These are phyloP conservation scores for Oryza glumipatula DNA, from an alignment of 176 grass and related monocot genomes.

Conservation along the genomic window DNA sequence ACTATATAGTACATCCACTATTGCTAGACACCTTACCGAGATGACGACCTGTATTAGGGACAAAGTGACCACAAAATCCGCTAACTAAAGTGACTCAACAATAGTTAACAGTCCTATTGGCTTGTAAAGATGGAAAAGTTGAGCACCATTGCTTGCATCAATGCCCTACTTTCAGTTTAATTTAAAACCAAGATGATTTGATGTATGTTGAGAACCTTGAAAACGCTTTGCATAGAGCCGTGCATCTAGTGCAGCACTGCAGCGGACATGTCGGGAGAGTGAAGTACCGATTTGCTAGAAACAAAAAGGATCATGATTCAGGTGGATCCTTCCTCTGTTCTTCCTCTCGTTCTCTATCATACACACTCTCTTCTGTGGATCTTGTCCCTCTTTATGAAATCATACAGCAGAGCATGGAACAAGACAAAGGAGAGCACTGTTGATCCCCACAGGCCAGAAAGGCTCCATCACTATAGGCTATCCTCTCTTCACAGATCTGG, in stretches of 20 bases:
- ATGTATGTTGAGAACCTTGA: background rate
- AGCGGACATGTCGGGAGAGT: slow-evolving; percentile 46
- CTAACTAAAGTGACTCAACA: slow-evolving; percentile 31
- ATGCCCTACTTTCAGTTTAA: background rate
- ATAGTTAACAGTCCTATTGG: background rate
- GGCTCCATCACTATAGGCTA: slow-evolving; percentile 39
- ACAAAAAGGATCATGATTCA: slow-evolving; percentile 9
- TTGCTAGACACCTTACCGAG: slow-evolving; percentile 31
- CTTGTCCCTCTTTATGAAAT: slow-evolving; percentile 44
- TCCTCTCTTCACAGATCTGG: slow-evolving; percentile 52
- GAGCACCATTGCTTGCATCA: background rate
- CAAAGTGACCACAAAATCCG: slow-evolving; percentile 45
- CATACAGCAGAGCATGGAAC: slow-evolving; percentile 50
- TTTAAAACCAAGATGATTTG: background rate
- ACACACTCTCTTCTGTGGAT: slow-evolving; percentile 35
- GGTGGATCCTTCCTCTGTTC: slow-evolving; percentile 5
- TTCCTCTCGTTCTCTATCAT: background rate
- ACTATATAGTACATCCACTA: slow-evolving; percentile 8
- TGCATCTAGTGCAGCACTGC: slow-evolving; percentile 20
- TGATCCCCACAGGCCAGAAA: slow-evolving; percentile 42
- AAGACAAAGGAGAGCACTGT: slow-evolving; percentile 46
- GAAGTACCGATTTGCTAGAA: background rate
- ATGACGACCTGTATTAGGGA: slow-evolving; percentile 25
- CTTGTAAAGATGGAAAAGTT: slow-evolving; percentile 42
- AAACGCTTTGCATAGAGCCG: background rate